phyloP scores from a whole-genome alignment of 2,329 filamentous ascomycete genomes.

The Microdochium bolleyi region DNA sequence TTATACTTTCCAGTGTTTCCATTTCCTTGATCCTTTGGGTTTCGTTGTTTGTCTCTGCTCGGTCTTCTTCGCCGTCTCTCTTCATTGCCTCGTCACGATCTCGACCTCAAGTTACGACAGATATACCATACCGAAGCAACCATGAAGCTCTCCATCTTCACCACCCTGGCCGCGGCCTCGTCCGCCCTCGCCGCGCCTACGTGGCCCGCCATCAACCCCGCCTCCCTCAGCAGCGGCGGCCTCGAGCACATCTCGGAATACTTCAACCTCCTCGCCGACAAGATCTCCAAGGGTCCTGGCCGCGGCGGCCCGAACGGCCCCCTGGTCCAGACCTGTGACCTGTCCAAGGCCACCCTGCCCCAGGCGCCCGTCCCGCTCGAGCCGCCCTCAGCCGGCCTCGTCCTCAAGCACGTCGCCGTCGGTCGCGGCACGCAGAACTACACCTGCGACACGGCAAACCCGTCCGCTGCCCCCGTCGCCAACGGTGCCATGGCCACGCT shows the following conservation, averaged over 20 bases:
- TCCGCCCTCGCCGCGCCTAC: constrained; percentile 35
- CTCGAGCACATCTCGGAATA: constrained; percentile 46
- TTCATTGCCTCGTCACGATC: neutral
- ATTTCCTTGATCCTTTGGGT: constrained; percentile 7
- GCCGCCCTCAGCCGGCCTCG: constrained; percentile 48
- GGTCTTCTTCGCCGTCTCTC: constrained; percentile 14
- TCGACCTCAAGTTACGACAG: neutral
- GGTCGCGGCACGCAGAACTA: constrained; percentile 93
- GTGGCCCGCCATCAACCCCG: constrained; percentile 35
- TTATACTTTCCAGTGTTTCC: constrained; percentile 10
- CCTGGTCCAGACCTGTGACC: constrained; percentile 40
- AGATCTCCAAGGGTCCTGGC: constrained; percentile 25
- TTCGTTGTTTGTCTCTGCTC: constrained; percentile 10
- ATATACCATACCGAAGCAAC: constrained; percentile 13
- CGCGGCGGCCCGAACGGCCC: constrained; percentile 29
- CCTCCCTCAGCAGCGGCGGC: constrained; percentile 28
- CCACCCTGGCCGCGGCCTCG: constrained; percentile 37
- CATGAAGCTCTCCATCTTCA: constrained; percentile 43
- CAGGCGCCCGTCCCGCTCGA: constrained; percentile 50
- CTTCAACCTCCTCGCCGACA: constrained; percentile 51
- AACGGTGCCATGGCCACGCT: constrained; percentile 74
- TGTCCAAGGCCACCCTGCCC: constrained; percentile 44
- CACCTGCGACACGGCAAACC: constrained; percentile 61
- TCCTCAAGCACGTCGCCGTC: constrained; percentile 70
- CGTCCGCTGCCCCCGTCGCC: constrained; percentile 53